A percentile compares a stretch with the other conserved stretches of the same genome.
phyloP scores from a whole-genome alignment of 179 eudicot genomes.

The Beta corolliflora region DNA sequence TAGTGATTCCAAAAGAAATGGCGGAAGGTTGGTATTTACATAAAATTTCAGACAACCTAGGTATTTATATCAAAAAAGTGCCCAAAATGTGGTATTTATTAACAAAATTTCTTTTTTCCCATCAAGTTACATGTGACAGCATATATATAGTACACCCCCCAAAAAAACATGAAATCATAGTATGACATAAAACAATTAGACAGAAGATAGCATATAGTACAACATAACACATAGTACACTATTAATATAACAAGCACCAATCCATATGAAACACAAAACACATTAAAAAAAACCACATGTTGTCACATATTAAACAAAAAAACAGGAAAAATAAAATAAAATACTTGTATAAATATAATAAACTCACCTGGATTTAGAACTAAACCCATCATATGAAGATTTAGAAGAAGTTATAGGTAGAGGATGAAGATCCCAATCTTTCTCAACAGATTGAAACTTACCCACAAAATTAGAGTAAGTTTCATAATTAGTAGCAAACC shows the following conservation, averaged over 20 bases:
- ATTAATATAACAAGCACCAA: not conserved
- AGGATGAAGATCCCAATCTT: slow-evolving; percentile 80
- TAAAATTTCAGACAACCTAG: no score
- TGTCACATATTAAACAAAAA: not conserved
- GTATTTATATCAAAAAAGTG: no score
- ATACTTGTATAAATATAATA: not conserved
- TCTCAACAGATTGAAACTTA: slow-evolving; percentile 58
- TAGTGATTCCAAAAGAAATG: no score
- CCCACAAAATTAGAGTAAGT: slow-evolving; percentile 50
- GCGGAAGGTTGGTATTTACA: no score
- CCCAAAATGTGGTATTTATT: no score
- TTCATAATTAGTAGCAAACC: slow-evolving; percentile 50
- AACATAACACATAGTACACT: not conserved
- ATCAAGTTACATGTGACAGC: slow-evolving; percentile 5
- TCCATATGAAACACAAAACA: no score
- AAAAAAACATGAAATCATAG: not conserved
- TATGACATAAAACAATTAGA: not conserved
- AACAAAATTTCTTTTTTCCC: no score
- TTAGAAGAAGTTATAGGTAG: slow-evolving; percentile 70
- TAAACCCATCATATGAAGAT: slow-evolving; percentile 38
- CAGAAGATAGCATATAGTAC: not conserved
- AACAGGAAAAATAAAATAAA: not conserved
- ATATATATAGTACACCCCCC: not conserved
- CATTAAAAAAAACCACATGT: not conserved
- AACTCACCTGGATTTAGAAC: slow-evolving; percentile 71